phyloP scores from a whole-genome alignment of 495 filamentous ascomycete genomes.

The Ramalina peruviana region DNA sequence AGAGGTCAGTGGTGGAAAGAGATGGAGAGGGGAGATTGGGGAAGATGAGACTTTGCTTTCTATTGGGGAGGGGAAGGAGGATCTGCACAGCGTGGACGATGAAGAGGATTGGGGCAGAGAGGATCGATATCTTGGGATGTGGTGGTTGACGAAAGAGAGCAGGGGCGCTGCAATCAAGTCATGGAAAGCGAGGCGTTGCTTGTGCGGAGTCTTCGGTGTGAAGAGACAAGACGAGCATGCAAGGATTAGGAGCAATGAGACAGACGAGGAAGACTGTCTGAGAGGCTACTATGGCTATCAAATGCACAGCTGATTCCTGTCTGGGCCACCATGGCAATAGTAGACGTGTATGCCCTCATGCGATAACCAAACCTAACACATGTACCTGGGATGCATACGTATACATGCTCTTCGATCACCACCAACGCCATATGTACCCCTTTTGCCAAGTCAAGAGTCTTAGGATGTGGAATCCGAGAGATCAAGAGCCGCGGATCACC shows the following conservation, averaged over 20 bases:
- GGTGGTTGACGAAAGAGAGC: too few species aligned
- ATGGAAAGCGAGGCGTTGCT: too few species aligned
- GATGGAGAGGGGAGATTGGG: too few species aligned
- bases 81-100: too few species aligned
- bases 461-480: slow-evolving; percentile 15
- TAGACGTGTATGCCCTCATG: background rate
- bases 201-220: too few species aligned
- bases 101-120: background rate
- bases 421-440: background rate
- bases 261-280: too few species aligned
- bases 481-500: background rate
- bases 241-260: too few species aligned
- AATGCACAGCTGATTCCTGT: too few species aligned
- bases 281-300: background rate
- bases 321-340: background rate
- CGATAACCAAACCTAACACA: background rate
- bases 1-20: background rate
- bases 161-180: too few species aligned
- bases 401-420: background rate
- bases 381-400: background rate
- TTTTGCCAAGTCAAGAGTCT: background rate
- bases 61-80: too few species aligned
- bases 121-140: background rate
- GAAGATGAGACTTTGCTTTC: too few species aligned
- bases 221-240: too few species aligned